Conservation (phyloP, 202 grass and related monocot genomes). For the Zoysia matrella region DNA sequence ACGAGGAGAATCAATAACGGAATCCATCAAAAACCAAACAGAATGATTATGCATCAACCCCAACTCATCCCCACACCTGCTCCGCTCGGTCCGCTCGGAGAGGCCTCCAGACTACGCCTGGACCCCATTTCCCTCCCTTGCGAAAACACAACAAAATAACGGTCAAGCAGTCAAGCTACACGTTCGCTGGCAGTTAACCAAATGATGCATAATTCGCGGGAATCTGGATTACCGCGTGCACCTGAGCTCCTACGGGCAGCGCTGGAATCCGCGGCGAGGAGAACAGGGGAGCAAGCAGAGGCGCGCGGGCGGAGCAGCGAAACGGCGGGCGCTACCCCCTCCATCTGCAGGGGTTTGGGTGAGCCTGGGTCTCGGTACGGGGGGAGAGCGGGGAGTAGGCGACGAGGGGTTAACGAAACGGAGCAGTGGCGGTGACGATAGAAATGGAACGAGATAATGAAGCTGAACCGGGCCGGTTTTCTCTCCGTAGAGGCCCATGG, state of each 20-base stretch:
- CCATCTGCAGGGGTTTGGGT: constrained; percentile 48
- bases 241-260: constrained; percentile 14
- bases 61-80: constrained; percentile 22
- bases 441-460: neutral
- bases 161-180: neutral
- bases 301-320: constrained; percentile 31
- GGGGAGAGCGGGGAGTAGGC: neutral
- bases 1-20: neutral
- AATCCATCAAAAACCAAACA: constrained; percentile 31
- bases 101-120: constrained; percentile 17
- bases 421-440: neutral
- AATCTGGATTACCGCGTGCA: constrained; percentile 26
- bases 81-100: neutral
- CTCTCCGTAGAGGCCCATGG: neutral
- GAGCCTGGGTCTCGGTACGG: neutral
- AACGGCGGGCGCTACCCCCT: constrained; percentile 28
- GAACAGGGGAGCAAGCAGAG: neutral
- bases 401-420: neutral
- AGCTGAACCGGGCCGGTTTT: neutral
- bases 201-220: neutral
- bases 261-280: constrained; percentile 23
- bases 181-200: neutral
- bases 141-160: neutral
- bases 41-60: constrained; percentile 5
- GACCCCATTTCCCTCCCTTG: constrained; percentile 43